A percentile compares a stretch with the other conserved stretches of the same genome.
Conservation (phyloP, 352 stramenopile species). For the Phytophthora pisi region DNA sequence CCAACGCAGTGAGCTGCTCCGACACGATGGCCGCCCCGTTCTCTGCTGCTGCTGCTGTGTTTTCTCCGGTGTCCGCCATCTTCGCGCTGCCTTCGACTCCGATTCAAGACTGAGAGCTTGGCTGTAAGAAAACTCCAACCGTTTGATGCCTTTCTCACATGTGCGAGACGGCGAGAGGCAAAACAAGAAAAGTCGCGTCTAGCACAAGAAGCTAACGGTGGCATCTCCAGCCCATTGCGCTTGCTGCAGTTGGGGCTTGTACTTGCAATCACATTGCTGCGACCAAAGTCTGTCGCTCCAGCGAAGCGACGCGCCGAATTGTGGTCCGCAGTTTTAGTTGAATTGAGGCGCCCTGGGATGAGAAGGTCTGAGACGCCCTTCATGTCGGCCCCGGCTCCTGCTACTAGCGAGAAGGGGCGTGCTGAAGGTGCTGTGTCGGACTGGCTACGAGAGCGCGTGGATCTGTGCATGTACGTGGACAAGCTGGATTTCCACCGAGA, state of each 20-base stretch:
- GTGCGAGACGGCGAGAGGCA: conserved; percentile 29
- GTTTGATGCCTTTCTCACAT: conserved; percentile 30
- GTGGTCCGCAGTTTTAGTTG: not conserved
- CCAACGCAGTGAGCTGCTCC: conserved; percentile 21
- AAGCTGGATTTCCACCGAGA: conserved; percentile 28
- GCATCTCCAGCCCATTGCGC: conserved; percentile 7
- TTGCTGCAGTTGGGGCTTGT: not conserved
- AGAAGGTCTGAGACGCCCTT: not conserved
- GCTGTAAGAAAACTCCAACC: not conserved
- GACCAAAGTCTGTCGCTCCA: not conserved
- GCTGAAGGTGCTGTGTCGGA: conserved; percentile 23
- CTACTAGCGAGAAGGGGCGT: conserved; percentile 1
- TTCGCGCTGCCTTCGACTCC: conserved; percentile 1
- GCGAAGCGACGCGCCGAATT: conserved; percentile 30
- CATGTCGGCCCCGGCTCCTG: conserved; percentile 15
- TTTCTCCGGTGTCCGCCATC: conserved; percentile 29
- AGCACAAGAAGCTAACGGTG: conserved; percentile 31
- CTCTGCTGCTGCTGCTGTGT: conserved; percentile 16
- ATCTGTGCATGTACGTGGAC: conserved; percentile 54
- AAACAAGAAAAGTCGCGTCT: conserved; percentile 28
- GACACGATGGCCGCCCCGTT: conserved; percentile 22
- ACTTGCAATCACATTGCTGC: not conserved
- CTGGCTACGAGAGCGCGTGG: conserved; percentile 43
- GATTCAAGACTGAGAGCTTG: conserved; percentile 25
- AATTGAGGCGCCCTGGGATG: conserved; percentile 8